Evolutionary conservation across 202 grass and related monocot genomes (phyloP).

Genomic region (Elaeis oleifera): DNA sequence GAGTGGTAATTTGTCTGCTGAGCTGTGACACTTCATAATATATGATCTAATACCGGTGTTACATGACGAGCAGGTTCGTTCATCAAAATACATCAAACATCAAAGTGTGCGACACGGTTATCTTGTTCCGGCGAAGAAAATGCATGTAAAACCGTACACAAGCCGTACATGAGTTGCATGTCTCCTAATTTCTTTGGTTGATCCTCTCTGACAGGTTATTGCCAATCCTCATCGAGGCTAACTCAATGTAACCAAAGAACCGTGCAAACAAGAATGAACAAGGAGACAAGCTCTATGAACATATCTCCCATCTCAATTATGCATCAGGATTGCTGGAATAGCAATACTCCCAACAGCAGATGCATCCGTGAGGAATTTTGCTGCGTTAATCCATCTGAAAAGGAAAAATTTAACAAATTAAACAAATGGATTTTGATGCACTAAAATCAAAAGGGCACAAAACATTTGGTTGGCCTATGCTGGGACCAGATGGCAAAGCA

Average conservation of each 20-base stretch:
- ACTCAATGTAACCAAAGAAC: constrained; percentile 62
- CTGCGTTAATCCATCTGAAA: constrained; percentile 76
- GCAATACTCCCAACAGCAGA: constrained; percentile 86
- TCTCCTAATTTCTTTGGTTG: neutral
- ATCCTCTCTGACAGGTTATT: neutral
- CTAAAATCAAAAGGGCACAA: too few relatives aligned
- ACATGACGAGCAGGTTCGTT: too few relatives aligned
- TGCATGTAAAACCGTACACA: too few relatives aligned
- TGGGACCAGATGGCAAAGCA: too few relatives aligned
- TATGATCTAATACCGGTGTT: too few relatives aligned
- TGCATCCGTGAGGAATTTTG: constrained; percentile 76
- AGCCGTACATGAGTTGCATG: neutral
- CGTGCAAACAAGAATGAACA: constrained; percentile 57
- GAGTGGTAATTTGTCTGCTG: too few relatives aligned
- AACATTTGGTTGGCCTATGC: too few relatives aligned
- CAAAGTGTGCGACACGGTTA: too few relatives aligned
- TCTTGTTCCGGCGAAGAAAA: too few relatives aligned
- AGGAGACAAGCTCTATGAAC: constrained; percentile 90
- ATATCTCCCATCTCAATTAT: constrained; percentile 88
- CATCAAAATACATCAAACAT: too few relatives aligned
- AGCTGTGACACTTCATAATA: too few relatives aligned
- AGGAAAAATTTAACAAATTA: neutral
- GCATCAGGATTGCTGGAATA: constrained; percentile 78
- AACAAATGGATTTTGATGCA: too few relatives aligned
- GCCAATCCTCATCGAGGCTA: constrained; percentile 78